Evolutionary conservation across 2,329 filamentous ascomycete species (phyloP), one percentile per base, ranked within the genome.

Genomic region (Cylindrodendrum hubeiense): DNA sequence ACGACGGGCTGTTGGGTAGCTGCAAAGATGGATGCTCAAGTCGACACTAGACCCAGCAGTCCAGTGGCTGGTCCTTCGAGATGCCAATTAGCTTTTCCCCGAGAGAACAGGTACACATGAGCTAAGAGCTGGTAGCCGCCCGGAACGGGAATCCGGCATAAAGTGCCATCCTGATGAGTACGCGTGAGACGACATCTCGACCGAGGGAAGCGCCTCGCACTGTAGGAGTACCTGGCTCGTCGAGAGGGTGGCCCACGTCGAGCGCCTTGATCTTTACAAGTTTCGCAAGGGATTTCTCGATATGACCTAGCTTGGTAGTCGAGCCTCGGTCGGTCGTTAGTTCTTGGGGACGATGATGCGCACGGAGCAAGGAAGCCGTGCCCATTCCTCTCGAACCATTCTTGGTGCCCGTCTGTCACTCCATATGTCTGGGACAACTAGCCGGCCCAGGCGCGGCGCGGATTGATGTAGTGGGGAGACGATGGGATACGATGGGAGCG

Each of bases 201-300:
- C 64, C 64, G 64, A 64, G 50, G 60, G 44, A 66, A 61, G 56
- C 41, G 66, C 57, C 57, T 60, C 60, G 64, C 63, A 68, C 63
- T 68, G 66, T 67, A 44, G 26, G 19, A 59, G 47, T 66, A 54
- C 51, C 24, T 28, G 33, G 44, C 28, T 24, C 17, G n/a, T n/a
- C n/a, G n/a, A n/a, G n/a, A n/a, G n/a, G n/a, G n/a, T n/a, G n/a
- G n/a, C n/a, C n/a, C n/a, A n/a, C n/a, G n/a, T 47, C 19, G 34
- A 51, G 21, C 26, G 60, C 22, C 30, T 51, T 24, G 33, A 43
- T 47, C 30, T 50, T 26, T 28, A 46, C 52, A 51, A 22, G 41
- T 43, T 43, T 63, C 60, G 60, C 60, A 53, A 63, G 24, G 54
- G 30, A 54, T 41, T 28, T 33, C 54, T 63, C 49, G 49, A 63